Percentiles rank a stretch among this genome's conserved stretches.
phyloP scores from a whole-genome alignment of 1,284 basidiomycete genomes.

The Leucoagaricus sp. region DNA sequence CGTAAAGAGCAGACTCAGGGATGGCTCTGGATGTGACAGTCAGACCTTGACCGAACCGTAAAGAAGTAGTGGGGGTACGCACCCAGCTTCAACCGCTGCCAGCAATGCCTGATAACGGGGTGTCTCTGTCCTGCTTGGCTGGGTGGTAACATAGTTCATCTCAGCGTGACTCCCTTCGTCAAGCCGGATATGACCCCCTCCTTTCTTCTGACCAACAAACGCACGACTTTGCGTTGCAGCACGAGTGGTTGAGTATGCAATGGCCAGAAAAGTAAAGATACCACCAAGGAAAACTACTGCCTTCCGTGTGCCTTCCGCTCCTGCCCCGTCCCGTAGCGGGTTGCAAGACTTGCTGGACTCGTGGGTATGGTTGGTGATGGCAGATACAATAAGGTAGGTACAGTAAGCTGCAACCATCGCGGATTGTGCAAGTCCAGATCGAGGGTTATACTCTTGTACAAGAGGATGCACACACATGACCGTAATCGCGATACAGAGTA shows the following conservation, averaged over 20 bases:
- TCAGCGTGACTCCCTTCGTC: constrained; percentile 61
- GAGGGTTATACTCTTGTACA: constrained; percentile 93
- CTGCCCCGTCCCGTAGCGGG: constrained; percentile 66
- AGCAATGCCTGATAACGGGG: constrained; percentile 94
- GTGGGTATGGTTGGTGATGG: constrained; percentile 91
- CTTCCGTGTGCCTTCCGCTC: constrained; percentile 64
- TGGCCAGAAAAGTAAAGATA: constrained; percentile 95
- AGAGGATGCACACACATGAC: constrained; percentile 83
- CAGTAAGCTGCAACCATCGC: constrained; percentile 97
- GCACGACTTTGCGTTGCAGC: constrained; percentile 95
- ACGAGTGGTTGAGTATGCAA: constrained; percentile 95
- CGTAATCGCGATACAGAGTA: constrained; percentile 81
- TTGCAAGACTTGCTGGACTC: constrained; percentile 80
- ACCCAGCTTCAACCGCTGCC: constrained; percentile 95
- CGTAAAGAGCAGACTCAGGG: constrained; percentile 89
- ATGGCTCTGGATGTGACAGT: constrained; percentile 63
- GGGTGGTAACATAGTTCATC: constrained; percentile 78
- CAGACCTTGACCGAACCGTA: not conserved
- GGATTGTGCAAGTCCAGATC: constrained; percentile 93
- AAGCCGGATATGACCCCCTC: constrained; percentile 60
- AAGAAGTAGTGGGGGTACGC: constrained; percentile 28
- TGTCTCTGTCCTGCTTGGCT: constrained; percentile 85
- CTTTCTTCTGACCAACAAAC: constrained; percentile 75
- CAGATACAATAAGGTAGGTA: constrained; percentile 94
- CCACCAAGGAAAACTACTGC: constrained; percentile 92